These are phyloP conservation scores for Flaveria sonorensis DNA, from an alignment of 129 eudicot species.

Conservation along the genomic window DNA sequence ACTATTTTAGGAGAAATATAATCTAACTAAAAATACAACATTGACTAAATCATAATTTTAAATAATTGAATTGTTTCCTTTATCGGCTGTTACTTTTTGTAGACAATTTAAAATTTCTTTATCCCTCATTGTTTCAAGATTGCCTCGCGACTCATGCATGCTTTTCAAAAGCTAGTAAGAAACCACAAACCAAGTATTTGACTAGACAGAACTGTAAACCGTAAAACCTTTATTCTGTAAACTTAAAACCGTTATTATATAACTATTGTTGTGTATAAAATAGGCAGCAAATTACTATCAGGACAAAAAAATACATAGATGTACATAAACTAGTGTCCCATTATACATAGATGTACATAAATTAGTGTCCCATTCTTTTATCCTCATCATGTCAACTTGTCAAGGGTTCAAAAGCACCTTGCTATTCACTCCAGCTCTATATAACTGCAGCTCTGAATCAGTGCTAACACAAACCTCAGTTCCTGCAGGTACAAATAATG, in stretches of 20 bases:
- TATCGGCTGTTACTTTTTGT: too few species aligned
- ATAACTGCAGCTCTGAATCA: conserved; percentile 46
- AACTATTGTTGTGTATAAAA: conserved; percentile 16
- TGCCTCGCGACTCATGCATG: too few species aligned
- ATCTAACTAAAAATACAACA: too few species aligned
- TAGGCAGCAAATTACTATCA: background rate
- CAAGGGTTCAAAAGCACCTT: conserved; percentile 45
- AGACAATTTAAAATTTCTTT: too few species aligned
- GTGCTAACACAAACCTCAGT: conserved; percentile 43
- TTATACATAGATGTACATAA: conserved; percentile 21
- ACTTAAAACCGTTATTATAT: background rate
- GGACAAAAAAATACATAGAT: conserved; percentile 20
- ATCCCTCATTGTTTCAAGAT: too few species aligned
- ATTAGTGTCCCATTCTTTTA: background rate
- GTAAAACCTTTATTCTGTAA: conserved; percentile 7
- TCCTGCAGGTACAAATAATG: conserved; percentile 70
- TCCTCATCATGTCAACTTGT: background rate
- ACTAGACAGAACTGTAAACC: background rate
- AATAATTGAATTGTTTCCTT: too few species aligned
- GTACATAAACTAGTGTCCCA: background rate
- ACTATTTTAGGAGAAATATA: too few species aligned
- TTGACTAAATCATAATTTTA: too few species aligned
- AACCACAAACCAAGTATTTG: too few species aligned
- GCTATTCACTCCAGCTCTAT: conserved; percentile 80
- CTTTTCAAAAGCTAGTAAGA: too few species aligned